Conservation (phyloP, 371 early-diverging fungal genomes). For the Lichtheimia ornata region DNA sequence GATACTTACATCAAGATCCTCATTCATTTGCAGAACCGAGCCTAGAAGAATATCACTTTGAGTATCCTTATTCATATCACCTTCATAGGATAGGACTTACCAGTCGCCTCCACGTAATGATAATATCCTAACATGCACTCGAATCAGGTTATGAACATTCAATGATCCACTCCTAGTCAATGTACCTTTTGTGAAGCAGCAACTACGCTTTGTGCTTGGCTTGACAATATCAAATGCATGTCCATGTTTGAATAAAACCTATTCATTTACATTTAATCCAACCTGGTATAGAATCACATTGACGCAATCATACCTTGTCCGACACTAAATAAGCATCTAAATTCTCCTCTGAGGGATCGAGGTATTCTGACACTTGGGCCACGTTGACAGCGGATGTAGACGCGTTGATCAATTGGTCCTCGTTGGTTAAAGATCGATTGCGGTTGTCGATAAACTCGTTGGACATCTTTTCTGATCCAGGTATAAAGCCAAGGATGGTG, state of each 20-base stretch:
- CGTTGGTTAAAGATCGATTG: slow-evolving; percentile 15
- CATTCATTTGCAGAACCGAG: slow-evolving; percentile 64
- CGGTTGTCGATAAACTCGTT: slow-evolving; percentile 33
- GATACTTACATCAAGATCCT: slow-evolving; percentile 49
- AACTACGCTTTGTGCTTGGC: slow-evolving; percentile 60
- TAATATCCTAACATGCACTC: slow-evolving; percentile 51
- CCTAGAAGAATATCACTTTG: slow-evolving; percentile 13
- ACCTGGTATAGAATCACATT: neutral
- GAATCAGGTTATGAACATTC: too few relatives aligned
- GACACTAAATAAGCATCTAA: slow-evolving; percentile 32
- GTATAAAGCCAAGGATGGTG: slow-evolving; percentile 54
- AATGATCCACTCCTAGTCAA: neutral
- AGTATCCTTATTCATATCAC: neutral
- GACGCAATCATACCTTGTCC: slow-evolving; percentile 28
- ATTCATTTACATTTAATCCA: slow-evolving; percentile 9
- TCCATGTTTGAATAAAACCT: slow-evolving; percentile 61
- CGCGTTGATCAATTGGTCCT: slow-evolving; percentile 24
- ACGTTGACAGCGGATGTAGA: slow-evolving; percentile 27
- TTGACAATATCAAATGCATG: slow-evolving; percentile 78
- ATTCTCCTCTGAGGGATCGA: slow-evolving; percentile 15
- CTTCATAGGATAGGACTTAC: slow-evolving; percentile 4
- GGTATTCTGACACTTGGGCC: slow-evolving; percentile 38
- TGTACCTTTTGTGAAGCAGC: slow-evolving; percentile 84
- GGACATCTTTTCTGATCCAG: slow-evolving; percentile 37
- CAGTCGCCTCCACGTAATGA: slow-evolving; percentile 80